Conservation (phyloP, 139 green algal genomes). For the Asterochloris sp. region DNA sequence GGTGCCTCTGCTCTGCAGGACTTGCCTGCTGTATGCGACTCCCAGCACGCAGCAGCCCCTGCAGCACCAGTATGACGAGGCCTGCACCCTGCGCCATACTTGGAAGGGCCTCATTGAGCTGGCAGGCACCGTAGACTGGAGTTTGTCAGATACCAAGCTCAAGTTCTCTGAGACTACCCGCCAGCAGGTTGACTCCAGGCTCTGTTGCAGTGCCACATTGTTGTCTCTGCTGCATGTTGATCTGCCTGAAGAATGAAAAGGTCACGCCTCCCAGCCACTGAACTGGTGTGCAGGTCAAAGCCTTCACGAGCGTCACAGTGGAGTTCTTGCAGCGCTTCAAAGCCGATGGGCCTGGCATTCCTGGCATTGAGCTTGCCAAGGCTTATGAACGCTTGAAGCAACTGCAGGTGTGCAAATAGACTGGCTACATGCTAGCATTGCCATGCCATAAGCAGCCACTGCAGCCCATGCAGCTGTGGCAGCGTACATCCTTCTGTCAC, state of each 20-base stretch:
- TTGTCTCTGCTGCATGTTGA: too few species aligned
- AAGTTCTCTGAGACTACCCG: constrained; percentile 63
- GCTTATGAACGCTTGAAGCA: constrained; percentile 30
- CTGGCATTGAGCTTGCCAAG: constrained; percentile 31
- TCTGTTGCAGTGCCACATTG: background rate
- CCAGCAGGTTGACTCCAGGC: constrained; percentile 47
- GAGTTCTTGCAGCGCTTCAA: constrained; percentile 25
- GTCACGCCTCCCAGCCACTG: background rate
- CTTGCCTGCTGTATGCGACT: constrained; percentile 13
- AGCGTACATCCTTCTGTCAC: background rate
- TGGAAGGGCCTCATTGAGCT: constrained; percentile 47
- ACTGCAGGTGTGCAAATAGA: constrained; percentile 19
- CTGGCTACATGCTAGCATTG: too few species aligned
- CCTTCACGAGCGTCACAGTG: background rate
- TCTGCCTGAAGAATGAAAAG: background rate
- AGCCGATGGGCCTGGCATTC: constrained; percentile 28
- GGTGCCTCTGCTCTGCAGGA: background rate
- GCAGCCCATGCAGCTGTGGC: background rate
- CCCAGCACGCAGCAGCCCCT: background rate
- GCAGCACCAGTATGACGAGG: constrained; percentile 16
- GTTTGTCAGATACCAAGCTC: constrained; percentile 62
- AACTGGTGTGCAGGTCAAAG: background rate
- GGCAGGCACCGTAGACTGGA: constrained; percentile 41
- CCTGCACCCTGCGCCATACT: constrained; percentile 6
- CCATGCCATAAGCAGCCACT: too few species aligned